Conservation (phyloP, 2,329 filamentous ascomycete genomes). For the Sporothrix dimorphospora region DNA sequence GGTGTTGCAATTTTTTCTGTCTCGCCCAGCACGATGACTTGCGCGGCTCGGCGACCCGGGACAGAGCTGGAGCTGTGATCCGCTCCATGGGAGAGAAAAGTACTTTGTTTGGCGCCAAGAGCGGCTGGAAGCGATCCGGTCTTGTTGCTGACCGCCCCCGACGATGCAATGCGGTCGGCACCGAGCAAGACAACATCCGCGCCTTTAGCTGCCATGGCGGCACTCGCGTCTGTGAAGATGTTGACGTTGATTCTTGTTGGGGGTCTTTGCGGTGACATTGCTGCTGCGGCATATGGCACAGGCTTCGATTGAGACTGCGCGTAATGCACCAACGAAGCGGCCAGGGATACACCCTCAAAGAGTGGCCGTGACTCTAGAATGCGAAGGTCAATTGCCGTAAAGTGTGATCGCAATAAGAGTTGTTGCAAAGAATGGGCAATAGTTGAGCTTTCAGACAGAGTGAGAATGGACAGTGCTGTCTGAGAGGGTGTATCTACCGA, state of each 20-base stretch:
- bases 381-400: slow-evolving; percentile 55
- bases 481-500: not conserved
- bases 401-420: slow-evolving; percentile 42
- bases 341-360: slow-evolving; percentile 65
- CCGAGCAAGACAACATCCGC: slow-evolving; percentile 65
- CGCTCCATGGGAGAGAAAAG: slow-evolving; percentile 37
- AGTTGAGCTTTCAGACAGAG: slow-evolving; percentile 66
- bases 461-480: slow-evolving; percentile 55
- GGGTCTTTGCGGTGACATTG: slow-evolving; percentile 15
- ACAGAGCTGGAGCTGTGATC: not conserved
- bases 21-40: slow-evolving; percentile 60
- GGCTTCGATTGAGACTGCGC: not conserved
- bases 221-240: slow-evolving; percentile 63
- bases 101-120: slow-evolving; percentile 56
- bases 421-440: slow-evolving; percentile 55
- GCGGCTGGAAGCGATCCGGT: slow-evolving; percentile 64
- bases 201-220: slow-evolving; percentile 55
- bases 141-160: slow-evolving; percentile 68
- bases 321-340: slow-evolving; percentile 45
- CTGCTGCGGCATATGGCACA: slow-evolving; percentile 27
- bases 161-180: slow-evolving; percentile 62
- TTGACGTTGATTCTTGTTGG: slow-evolving; percentile 44
- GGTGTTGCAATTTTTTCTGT: slow-evolving; percentile 63
- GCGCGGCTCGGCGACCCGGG: slow-evolving; percentile 36
- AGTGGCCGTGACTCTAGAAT: slow-evolving; percentile 69